phyloP scores from a whole-genome alignment of 129 eudicot genomes.

The Escallonia rubra region DNA sequence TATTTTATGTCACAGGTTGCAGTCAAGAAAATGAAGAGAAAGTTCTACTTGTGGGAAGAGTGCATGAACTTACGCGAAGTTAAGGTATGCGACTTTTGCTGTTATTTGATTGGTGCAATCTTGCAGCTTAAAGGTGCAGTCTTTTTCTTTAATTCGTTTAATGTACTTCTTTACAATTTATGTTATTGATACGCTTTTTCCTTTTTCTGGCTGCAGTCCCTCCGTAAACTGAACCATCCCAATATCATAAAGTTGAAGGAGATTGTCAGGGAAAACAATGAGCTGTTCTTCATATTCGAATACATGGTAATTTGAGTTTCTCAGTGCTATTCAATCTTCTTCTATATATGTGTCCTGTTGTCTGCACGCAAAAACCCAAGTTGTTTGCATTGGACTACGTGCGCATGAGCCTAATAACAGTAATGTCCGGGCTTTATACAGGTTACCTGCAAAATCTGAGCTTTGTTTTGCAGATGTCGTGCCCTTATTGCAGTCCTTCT shows the following conservation, averaged over 20 bases:
- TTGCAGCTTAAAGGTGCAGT: neutral
- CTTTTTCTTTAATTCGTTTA: too few relatives aligned
- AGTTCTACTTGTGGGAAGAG: constrained; percentile 85
- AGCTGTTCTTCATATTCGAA: constrained; percentile 86
- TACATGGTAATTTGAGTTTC: constrained; percentile 61
- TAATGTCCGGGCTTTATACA: too few relatives aligned
- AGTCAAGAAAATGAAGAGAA: constrained; percentile 91
- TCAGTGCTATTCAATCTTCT: constrained; percentile 1
- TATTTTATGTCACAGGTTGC: constrained; percentile 65
- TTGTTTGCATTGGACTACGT: too few relatives aligned
- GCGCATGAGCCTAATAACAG: too few relatives aligned
- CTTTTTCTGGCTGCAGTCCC: constrained; percentile 48
- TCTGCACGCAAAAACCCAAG: too few relatives aligned
- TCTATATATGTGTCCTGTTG: neutral
- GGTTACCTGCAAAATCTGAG: too few relatives aligned
- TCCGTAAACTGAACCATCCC: constrained; percentile 81
- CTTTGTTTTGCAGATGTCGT: too few relatives aligned
- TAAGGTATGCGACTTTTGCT: constrained; percentile 48
- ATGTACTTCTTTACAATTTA: too few relatives aligned
- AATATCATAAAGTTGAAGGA: constrained; percentile 90
- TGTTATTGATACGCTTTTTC: neutral
- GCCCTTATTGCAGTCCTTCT: too few relatives aligned
- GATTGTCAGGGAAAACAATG: constrained; percentile 80
- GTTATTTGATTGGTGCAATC: neutral
- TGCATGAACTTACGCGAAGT: constrained; percentile 88